Evolutionary conservation across 306 rosid genomes (phyloP).

Genomic region (Canavalia gladiata): DNA sequence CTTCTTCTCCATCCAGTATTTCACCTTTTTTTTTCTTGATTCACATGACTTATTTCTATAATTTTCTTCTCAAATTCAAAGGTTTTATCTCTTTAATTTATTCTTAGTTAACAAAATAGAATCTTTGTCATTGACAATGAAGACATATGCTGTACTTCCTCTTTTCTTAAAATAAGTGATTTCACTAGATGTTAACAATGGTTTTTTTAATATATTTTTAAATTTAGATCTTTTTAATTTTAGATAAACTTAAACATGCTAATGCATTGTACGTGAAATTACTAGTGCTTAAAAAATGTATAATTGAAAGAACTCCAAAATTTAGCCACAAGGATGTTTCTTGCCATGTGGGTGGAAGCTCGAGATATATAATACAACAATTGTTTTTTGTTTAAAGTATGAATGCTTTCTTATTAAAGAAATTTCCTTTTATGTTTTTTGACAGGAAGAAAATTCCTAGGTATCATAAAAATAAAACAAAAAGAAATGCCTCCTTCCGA

Average conservation of each 20-base stretch:
- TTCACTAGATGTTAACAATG: neutral
- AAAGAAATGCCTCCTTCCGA: neutral
- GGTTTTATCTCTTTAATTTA: neutral
- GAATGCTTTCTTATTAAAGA: neutral
- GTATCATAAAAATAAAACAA: neutral
- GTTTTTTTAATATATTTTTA: neutral
- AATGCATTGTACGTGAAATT: neutral
- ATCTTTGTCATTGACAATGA: neutral
- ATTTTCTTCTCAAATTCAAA: neutral
- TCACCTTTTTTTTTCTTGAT: too few species aligned
- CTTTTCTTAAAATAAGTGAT: neutral
- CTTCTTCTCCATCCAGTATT: neutral
- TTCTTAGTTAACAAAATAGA: neutral
- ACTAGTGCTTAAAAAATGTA: conserved; percentile 3
- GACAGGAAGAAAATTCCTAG: neutral
- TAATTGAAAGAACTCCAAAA: conserved; percentile 14
- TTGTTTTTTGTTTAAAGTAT: neutral
- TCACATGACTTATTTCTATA: too few species aligned
- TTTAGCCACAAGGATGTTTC: conserved; percentile 2
- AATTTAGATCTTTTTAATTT: too few species aligned
- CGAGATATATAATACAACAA: conserved; percentile 20
- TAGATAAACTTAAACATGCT: too few species aligned
- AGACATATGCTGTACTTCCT: too few species aligned
- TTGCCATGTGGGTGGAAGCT: neutral
- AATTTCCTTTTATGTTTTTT: neutral